Conservation (phyloP, 495 filamentous ascomycete genomes). For the Penicillium canescens region DNA sequence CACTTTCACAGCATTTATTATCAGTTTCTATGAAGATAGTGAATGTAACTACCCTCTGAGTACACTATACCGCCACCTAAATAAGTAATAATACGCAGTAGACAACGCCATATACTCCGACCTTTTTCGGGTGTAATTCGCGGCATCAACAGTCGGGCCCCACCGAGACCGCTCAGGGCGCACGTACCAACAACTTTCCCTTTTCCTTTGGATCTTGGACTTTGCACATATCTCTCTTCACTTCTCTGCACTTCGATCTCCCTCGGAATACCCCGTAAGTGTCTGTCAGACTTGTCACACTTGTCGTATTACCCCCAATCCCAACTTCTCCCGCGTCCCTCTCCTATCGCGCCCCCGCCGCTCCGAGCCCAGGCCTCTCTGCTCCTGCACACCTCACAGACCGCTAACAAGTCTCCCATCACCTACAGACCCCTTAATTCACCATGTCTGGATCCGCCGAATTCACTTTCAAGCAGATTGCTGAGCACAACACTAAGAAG, state of each 20-base stretch:
- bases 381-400: slow-evolving; percentile 7
- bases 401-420: background rate
- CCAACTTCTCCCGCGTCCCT: slow-evolving; percentile 5
- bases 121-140: slow-evolving; percentile 22
- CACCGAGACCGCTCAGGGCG: slow-evolving; percentile 19
- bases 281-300: background rate
- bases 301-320: background rate
- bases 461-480: slow-evolving; percentile 82
- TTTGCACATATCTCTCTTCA: slow-evolving; percentile 12
- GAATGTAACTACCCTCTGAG: slow-evolving; percentile 9
- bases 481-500: slow-evolving; percentile 92
- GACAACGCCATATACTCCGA: no score
- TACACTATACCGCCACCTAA: background rate
- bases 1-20: no score
- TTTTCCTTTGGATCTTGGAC: slow-evolving; percentile 11
- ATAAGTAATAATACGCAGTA: no score
- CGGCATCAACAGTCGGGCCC: slow-evolving; percentile 20
- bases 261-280: slow-evolving; percentile 1
- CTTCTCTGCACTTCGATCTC: slow-evolving; percentile 5
- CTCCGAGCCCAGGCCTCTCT: background rate
- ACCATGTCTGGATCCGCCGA: slow-evolving; percentile 69
- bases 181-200: slow-evolving; percentile 13
- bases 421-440: slow-evolving; percentile 9
- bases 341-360: slow-evolving; percentile 5
- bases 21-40: background rate